Evolutionary conservation across 768 basidiomycete species (phyloP).

Genomic region (Boletus barrowsii): DNA sequence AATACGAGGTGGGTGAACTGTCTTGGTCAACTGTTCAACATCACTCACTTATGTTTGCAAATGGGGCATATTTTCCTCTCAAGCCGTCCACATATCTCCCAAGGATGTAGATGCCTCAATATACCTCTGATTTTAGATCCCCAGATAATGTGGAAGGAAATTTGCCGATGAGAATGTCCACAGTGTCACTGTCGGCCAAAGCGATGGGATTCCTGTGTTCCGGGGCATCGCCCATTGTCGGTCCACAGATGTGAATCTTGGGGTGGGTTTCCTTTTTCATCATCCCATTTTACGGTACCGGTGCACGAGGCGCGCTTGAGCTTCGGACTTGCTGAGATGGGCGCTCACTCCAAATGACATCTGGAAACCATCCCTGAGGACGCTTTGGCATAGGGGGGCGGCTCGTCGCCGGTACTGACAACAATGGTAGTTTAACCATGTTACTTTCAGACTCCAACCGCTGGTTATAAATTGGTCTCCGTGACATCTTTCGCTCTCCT

Average conservation of each 20-base stretch:
- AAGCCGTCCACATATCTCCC: neutral
- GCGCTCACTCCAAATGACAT: too few relatives aligned
- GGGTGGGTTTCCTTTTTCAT: neutral
- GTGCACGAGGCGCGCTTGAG: neutral
- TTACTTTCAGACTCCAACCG: neutral
- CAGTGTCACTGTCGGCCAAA: neutral
- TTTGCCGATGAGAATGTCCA: too few relatives aligned
- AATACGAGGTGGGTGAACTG: neutral
- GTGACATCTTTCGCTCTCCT: too few relatives aligned
- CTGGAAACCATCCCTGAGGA: neutral
- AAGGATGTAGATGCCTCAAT: too few relatives aligned
- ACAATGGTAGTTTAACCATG: neutral
- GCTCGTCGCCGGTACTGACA: neutral
- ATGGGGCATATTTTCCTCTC: neutral
- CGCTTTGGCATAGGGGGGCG: slow-evolving; percentile 1
- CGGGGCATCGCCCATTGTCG: neutral
- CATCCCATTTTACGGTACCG: too few relatives aligned
- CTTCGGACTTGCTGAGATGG: neutral
- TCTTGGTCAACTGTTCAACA: neutral
- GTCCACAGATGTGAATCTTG: neutral
- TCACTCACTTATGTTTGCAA: neutral
- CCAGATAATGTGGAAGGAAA: too few relatives aligned
- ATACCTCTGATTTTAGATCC: too few relatives aligned
- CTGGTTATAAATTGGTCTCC: neutral
- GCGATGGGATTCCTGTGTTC: slow-evolving; percentile 3